Conservation (phyloP, 345 rosid genomes). For the Pelargonium nanum region DNA sequence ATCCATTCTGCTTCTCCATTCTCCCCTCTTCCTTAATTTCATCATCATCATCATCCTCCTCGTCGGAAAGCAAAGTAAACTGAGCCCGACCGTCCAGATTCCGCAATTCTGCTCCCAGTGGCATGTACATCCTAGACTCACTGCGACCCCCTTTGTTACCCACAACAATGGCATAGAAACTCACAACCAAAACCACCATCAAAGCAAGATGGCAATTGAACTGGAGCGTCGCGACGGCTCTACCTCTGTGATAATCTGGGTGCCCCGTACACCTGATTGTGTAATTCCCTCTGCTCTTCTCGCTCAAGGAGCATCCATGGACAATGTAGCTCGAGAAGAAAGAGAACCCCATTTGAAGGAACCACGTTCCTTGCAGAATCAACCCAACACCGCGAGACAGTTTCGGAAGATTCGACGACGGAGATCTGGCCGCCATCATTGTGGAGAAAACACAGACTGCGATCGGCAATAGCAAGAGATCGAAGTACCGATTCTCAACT, state of each 20-base stretch:
- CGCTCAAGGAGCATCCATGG: constrained; percentile 57
- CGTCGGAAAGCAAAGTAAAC: constrained; percentile 77
- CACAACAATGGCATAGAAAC: constrained; percentile 37
- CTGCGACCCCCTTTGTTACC: constrained; percentile 30
- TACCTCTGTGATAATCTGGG: constrained; percentile 64
- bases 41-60: constrained; percentile 27
- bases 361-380: constrained; percentile 81
- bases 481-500: constrained; percentile 65
- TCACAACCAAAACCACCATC: constrained; percentile 39
- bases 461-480: constrained; percentile 79
- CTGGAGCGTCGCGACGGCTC: constrained; percentile 85
- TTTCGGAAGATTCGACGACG: constrained; percentile 20
- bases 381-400: constrained; percentile 61
- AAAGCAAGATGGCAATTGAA: constrained; percentile 84
- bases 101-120: constrained; percentile 57
- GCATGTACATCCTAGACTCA: constrained; percentile 39
- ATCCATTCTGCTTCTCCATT: constrained; percentile 8
- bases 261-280: constrained; percentile 72
- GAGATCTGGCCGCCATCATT: constrained; percentile 30
- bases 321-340: constrained; percentile 53
- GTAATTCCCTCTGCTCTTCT: constrained; percentile 66
- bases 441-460: constrained; percentile 51
- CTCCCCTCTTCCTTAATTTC: constrained; percentile 32
- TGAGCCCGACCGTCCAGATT: constrained; percentile 28
- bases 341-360: constrained; percentile 77